phyloP scores from a whole-genome alignment of 2,329 filamentous ascomycete genomes.

The Cercospora citrullina region DNA sequence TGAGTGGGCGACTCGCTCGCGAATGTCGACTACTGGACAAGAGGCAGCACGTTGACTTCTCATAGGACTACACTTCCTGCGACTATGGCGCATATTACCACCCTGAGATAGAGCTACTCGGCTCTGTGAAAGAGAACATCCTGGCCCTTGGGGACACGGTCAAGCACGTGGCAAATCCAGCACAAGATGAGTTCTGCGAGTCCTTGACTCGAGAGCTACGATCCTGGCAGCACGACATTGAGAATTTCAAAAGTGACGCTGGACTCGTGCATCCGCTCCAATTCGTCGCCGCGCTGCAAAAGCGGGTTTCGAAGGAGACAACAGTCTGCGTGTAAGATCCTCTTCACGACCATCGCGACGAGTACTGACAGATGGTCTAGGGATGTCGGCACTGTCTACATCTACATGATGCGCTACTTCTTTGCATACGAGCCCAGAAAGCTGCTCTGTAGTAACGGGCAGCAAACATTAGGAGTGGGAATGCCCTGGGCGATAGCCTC shows the following conservation, averaged over 20 bases:
- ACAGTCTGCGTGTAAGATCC: slow-evolving; percentile 40
- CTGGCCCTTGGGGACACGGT: slow-evolving; percentile 40
- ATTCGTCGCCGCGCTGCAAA: slow-evolving; percentile 49
- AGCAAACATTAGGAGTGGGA: slow-evolving; percentile 53
- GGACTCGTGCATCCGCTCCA: slow-evolving; percentile 49
- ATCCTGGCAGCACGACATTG: slow-evolving; percentile 37
- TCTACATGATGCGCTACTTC: slow-evolving; percentile 52
- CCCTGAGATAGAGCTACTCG: slow-evolving; percentile 47
- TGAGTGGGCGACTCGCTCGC: background rate
- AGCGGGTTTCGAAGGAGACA: slow-evolving; percentile 43
- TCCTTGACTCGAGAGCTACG: slow-evolving; percentile 42
- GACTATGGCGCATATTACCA: slow-evolving; percentile 48
- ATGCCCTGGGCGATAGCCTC: slow-evolving; percentile 53
- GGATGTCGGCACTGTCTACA: slow-evolving; percentile 53
- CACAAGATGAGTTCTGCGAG: slow-evolving; percentile 41
- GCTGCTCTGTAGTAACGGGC: slow-evolving; percentile 51
- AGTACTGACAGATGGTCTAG: slow-evolving; percentile 9
- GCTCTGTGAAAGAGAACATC: slow-evolving; percentile 47
- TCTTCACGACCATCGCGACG: background rate
- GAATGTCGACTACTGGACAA: background rate
- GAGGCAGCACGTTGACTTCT: background rate
- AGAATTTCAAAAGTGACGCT: slow-evolving; percentile 25
- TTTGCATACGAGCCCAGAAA: slow-evolving; percentile 48
- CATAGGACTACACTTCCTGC: slow-evolving; percentile 42
- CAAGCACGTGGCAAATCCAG: slow-evolving; percentile 38